These are phyloP conservation scores for Yarrowia porcina DNA, from an alignment of 805 yeast species.

Conservation along the genomic window DNA sequence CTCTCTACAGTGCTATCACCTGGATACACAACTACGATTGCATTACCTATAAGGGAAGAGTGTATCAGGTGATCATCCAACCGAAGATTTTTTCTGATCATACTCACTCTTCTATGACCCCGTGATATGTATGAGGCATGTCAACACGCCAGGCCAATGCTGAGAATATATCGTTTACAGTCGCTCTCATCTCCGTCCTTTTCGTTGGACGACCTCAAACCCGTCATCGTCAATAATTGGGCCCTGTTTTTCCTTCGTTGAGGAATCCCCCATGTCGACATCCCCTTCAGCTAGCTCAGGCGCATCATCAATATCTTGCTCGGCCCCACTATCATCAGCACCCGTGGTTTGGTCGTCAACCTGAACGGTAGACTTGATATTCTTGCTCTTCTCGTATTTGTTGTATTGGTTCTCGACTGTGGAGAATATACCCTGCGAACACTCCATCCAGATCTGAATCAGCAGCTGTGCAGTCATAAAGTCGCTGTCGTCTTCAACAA, in stretches of 20 bases:
- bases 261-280: constrained; percentile 41
- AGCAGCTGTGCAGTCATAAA: constrained; percentile 66
- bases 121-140: too few relatives aligned
- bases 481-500: constrained; percentile 86
- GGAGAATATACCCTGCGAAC: constrained; percentile 50
- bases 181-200: constrained; percentile 8
- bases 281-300: constrained; percentile 39
- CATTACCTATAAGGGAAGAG: too few relatives aligned
- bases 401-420: constrained; percentile 58
- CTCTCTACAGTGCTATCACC: too few relatives aligned
- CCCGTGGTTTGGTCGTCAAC: constrained; percentile 53
- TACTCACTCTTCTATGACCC: too few relatives aligned
- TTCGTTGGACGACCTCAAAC: constrained; percentile 75
- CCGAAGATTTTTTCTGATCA: too few relatives aligned
- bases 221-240: constrained; percentile 93
- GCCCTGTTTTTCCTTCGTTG: constrained; percentile 40
- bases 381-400: constrained; percentile 56
- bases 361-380: constrained; percentile 36
- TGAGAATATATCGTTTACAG: not conserved
- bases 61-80: too few relatives aligned
- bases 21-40: too few relatives aligned
- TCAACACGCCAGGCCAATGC: too few relatives aligned
- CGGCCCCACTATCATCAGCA: constrained; percentile 47
- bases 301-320: constrained; percentile 46
- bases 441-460: constrained; percentile 63